Evolutionary conservation across 2,329 filamentous ascomycete genomes (phyloP), one percentile per base, ranked within the genome.

Genomic region (Cryphonectria naterciae): DNA sequence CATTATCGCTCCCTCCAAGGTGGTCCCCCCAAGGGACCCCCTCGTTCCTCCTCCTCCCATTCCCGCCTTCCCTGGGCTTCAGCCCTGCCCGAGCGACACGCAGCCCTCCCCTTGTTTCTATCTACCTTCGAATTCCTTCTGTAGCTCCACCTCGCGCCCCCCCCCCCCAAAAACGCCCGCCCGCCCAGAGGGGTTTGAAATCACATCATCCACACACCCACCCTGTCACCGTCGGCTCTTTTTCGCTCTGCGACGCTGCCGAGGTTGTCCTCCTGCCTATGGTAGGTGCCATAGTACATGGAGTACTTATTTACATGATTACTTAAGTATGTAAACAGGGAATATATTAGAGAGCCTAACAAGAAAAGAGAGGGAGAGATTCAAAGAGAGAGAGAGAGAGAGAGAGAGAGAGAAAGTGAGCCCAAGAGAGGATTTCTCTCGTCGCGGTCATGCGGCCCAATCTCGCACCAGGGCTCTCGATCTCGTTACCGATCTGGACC

Each of bases 111-210:
- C 61, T 64, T 67, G 65, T 60, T 67, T 67, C 65, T 54, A 67
- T 67, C 35, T 25, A 28, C 65, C 52, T 67, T 67, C 65, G 43
- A 60, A 58, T 60, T 46, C 52, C 52, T 46, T 67, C 65, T 60
- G 65, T 41, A 65, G 63, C 43, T 52, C 63, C 63, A 65, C 63
- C 25, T 46, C 39, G 60, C 37, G 2, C 32, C 32, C 39, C 17
- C 25, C 28, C 19, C 2, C 41, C 41, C 41, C 13, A 43, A 39
- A 39, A 43, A 17, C 41, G 41, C 41, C 13, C 41, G 41, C 41
- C 41, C 17, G 43, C 46, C 46, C 22, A 49, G 25, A 8, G 32
- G n/a, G 62, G 62, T 46, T 65, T 37, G 62, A 52, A 61, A 61
- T 61, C 56, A 61, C 56, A 61, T 61, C 56, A 61, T 61, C 28